Percentiles rank a stretch among this genome's conserved stretches.
Evolutionary conservation across 2,329 filamentous ascomycete genomes (phyloP).

Genomic region (Aspergillus pseudoglaucus): DNA sequence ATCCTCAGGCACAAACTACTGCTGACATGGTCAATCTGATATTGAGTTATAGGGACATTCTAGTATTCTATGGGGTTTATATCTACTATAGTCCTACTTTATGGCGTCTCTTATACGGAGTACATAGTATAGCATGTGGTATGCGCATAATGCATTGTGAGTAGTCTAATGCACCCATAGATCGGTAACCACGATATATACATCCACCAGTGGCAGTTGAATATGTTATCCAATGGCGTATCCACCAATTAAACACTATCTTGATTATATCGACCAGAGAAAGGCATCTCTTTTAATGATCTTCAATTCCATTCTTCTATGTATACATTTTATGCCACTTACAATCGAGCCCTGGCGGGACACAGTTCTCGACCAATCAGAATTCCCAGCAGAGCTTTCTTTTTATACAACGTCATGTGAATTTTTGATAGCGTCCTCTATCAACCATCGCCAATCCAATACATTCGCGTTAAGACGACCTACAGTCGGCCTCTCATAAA

Average conservation of each 20-base stretch:
- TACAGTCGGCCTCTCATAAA: neutral
- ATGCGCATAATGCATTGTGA: neutral
- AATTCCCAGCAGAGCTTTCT: conserved; percentile 12
- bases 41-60: too few relatives aligned
- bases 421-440: neutral
- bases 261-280: too few relatives aligned
- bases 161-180: neutral
- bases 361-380: conserved; percentile 18
- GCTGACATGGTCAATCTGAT: too few relatives aligned
- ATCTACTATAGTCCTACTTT: too few relatives aligned
- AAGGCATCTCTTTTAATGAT: too few relatives aligned
- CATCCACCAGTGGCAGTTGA: neutral
- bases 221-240: neutral
- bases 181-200: too few relatives aligned
- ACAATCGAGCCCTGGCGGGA: conserved; percentile 2
- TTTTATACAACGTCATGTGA: conserved; percentile 17
- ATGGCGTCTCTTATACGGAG: too few relatives aligned
- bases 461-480: neutral
- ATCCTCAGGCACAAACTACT: conserved; percentile 16
- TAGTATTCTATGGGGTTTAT: too few relatives aligned
- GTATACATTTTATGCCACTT: too few relatives aligned
- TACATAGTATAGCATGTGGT: too few relatives aligned
- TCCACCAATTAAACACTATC: too few relatives aligned
- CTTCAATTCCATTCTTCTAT: too few relatives aligned
- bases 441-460: neutral